Conservation (phyloP, 2,329 filamentous ascomycete species). For the Pyricularia sp. region DNA sequence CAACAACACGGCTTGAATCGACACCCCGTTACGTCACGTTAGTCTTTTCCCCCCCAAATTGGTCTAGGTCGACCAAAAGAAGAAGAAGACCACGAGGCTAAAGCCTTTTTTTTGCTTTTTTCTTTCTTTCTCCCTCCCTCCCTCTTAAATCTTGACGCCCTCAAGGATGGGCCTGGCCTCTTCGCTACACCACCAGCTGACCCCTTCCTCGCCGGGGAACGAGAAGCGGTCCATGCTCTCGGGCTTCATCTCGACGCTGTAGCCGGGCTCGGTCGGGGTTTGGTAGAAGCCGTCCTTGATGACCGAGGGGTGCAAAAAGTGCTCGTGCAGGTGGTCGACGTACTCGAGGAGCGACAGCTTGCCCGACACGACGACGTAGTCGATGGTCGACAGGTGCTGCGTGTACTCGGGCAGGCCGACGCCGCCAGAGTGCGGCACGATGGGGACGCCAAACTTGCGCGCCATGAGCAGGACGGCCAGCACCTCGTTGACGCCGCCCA, state of each 20-base stretch:
- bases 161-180: constrained; percentile 67
- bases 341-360: constrained; percentile 78
- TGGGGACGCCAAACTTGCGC: constrained; percentile 62
- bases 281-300: constrained; percentile 81
- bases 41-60: neutral
- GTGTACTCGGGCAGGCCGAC: constrained; percentile 91
- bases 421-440: constrained; percentile 81
- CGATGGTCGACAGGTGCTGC: constrained; percentile 82
- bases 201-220: constrained; percentile 63
- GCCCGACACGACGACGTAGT: constrained; percentile 77
- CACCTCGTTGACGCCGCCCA: constrained; percentile 85
- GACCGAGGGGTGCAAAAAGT: constrained; percentile 70
- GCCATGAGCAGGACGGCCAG: constrained; percentile 82
- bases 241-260: constrained; percentile 87
- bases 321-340: constrained; percentile 87
- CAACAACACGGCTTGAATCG: neutral
- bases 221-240: constrained; percentile 71
- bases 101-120: no score
- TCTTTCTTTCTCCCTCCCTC: no score
- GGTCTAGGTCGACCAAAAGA: neutral
- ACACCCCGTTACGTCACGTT: no score
- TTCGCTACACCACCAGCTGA: constrained; percentile 76
- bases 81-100: no score
- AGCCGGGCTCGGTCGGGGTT: constrained; percentile 70
- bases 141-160: constrained; percentile 36